These are phyloP conservation scores for Yamadazyma akitaensis DNA, from an alignment of 805 yeast genomes.

Conservation along the genomic window DNA sequence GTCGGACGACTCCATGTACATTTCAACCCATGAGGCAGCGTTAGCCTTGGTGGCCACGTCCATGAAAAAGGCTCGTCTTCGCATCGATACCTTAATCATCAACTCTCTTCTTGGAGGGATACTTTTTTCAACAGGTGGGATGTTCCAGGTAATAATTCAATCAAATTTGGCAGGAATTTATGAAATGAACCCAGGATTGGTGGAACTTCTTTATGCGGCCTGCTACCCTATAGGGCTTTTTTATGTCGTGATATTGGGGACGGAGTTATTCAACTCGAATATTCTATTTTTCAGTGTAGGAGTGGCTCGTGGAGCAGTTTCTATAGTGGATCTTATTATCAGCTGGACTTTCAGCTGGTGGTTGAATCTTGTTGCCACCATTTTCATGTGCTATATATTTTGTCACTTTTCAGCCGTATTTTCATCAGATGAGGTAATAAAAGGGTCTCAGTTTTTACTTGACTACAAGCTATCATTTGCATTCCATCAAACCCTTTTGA, in stretches of 20 bases:
- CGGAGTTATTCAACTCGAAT: slow-evolving; percentile 73
- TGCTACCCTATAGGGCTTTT: slow-evolving; percentile 71
- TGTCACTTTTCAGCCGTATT: slow-evolving; percentile 56
- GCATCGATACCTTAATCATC: slow-evolving; percentile 54
- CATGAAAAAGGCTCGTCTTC: slow-evolving; percentile 75
- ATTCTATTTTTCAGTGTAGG: slow-evolving; percentile 70
- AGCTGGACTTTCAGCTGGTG: slow-evolving; percentile 69
- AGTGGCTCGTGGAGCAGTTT: slow-evolving; percentile 64
- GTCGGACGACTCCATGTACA: slow-evolving; percentile 33
- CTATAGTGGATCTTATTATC: slow-evolving; percentile 55
- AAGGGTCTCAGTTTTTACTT: slow-evolving; percentile 49
- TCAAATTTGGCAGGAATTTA: slow-evolving; percentile 46
- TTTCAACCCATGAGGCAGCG: slow-evolving; percentile 79
- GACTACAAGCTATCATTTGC: slow-evolving; percentile 40
- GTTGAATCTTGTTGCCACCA: slow-evolving; percentile 59
- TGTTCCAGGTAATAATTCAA: slow-evolving; percentile 58
- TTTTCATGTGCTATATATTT: slow-evolving; percentile 64
- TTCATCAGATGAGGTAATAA: slow-evolving; percentile 34
- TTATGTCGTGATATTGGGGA: slow-evolving; percentile 71
- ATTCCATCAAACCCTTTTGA: slow-evolving; percentile 64
- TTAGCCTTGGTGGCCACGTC: slow-evolving; percentile 81
- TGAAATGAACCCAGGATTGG: slow-evolving; percentile 47
- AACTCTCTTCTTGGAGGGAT: slow-evolving; percentile 71
- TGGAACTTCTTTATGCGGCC: slow-evolving; percentile 55
- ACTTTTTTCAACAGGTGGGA: slow-evolving; percentile 68